A percentile compares a stretch with the other conserved stretches of the same genome.
These are phyloP conservation scores for Mortierella sp. DNA, from an alignment of 371 early-diverging fungal genomes.

Conservation along the genomic window DNA sequence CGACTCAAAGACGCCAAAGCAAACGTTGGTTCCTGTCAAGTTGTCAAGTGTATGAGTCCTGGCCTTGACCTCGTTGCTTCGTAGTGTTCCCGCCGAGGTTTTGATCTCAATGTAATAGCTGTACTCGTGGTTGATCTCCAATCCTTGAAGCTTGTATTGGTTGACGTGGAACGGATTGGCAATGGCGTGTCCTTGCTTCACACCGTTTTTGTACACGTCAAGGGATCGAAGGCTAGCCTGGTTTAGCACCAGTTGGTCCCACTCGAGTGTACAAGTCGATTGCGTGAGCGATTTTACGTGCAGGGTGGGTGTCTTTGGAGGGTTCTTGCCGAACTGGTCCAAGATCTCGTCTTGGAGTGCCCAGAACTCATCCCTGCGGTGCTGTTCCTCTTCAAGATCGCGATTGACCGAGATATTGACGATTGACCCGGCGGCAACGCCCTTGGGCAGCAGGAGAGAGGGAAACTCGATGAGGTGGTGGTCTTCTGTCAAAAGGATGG, in stretches of 20 bases:
- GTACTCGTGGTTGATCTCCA: constrained; percentile 90
- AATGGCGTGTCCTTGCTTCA: constrained; percentile 45
- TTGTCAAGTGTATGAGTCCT: constrained; percentile 93
- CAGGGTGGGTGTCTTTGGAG: constrained; percentile 83
- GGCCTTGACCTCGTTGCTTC: constrained; percentile 79
- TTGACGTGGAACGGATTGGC: constrained; percentile 63
- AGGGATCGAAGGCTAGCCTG: constrained; percentile 83
- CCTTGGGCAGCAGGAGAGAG: constrained; percentile 92
- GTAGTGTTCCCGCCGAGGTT: constrained; percentile 88
- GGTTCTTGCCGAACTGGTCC: constrained; percentile 77
- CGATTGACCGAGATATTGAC: constrained; percentile 93
- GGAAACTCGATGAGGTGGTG: constrained; percentile 98
- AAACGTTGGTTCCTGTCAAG: constrained; percentile 92
- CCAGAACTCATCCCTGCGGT: constrained; percentile 84
- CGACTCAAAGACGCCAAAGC: constrained; percentile 86
- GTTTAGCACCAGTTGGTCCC: constrained; percentile 87
- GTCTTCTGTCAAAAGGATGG: constrained; percentile 91
- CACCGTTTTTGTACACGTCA: constrained; percentile 86
- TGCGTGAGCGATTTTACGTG: constrained; percentile 86
- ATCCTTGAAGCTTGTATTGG: constrained; percentile 84
- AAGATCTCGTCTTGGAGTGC: constrained; percentile 87
- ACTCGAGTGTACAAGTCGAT: constrained; percentile 88
- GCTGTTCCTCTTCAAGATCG: constrained; percentile 84
- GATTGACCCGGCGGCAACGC: constrained; percentile 92
- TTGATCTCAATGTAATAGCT: constrained; percentile 86